Conservation (phyloP, 2,329 filamentous ascomycete genomes). For the Sporothrix euskadiensis region DNA sequence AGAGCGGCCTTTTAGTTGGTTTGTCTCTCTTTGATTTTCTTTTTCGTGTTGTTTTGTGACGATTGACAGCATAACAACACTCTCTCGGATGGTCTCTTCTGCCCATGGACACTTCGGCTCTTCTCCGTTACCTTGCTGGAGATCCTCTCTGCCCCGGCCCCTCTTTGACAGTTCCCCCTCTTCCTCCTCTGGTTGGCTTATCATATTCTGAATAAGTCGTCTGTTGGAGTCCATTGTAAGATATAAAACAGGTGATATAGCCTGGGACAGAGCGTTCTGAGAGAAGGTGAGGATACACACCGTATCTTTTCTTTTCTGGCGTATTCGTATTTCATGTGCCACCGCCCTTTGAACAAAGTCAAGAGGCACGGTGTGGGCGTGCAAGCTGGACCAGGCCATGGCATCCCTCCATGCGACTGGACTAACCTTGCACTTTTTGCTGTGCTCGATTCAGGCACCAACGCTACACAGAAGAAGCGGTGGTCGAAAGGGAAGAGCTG, state of each 20-base stretch:
- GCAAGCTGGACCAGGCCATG: not conserved
- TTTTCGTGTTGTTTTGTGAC: not conserved
- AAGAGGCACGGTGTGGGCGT: not conserved
- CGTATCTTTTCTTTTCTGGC: not conserved
- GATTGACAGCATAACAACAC: not conserved
- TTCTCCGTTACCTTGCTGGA: not conserved
- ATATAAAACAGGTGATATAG: not conserved
- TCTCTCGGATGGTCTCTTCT: not conserved
- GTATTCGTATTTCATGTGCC: not conserved
- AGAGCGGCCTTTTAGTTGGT: not conserved
- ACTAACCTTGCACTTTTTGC: not conserved
- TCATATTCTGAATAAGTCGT: not conserved
- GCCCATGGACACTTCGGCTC: not conserved
- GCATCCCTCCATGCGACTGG: not conserved
- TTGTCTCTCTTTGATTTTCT: not conserved
- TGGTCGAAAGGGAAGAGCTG: not conserved
- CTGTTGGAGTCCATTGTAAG: not conserved
- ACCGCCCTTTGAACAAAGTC: not conserved
- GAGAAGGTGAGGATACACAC: not conserved
- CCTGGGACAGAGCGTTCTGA: not conserved
- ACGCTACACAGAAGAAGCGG: conserved; percentile 16
- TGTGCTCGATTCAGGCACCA: conserved; percentile 14
- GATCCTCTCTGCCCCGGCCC: not conserved
- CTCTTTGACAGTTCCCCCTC: not conserved
- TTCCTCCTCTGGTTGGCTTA: not conserved